Base-by-base conservation (phyloP, 257 asterid species). In the Scutellaria barbata region DNA sequence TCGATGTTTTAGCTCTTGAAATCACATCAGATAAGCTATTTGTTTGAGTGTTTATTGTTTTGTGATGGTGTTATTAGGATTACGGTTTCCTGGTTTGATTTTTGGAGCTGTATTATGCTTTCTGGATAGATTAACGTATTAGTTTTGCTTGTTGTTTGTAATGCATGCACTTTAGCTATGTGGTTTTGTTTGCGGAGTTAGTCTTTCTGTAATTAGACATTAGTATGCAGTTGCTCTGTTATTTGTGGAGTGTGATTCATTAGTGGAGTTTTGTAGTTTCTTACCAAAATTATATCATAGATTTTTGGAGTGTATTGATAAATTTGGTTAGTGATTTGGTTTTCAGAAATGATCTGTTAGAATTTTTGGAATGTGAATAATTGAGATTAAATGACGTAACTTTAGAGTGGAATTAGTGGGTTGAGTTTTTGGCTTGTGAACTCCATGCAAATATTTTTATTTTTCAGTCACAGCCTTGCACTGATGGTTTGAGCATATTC, bases 81-180 rank as follows among this genome's bases (percentile, higher is more conserved):
- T 30, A 30, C 35, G 35, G 35, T 30, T 30, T 30, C 35, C 4
- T 30, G 35, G 35, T 30, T 30, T 30, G 35, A 30, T 30, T 30
- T 30, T 30, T 30, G 35, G 35, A 30, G 35, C 35, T 30, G 35
- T 30, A 30, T 30, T 30, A 30, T 30, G 35, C 35, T 30, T 30
- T 30, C 35, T 30, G 25, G 5, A 1, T 30, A 25, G 30, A 3
- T 25, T 25, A 25, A 25, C 3, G 30, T 25, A 25, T 3, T 25
- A 1, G 30, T 25, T 25, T 25, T 25, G 30, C 3, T 1, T 25
- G 30, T 25, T 25, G 30, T 25, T 25, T 25, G 30, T 30, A 1
- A 30, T 22, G 25, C 41, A 18, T 69, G 55, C 11, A 40, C 52
- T 64, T 60, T 14, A 53, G 43, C 46, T 48, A 39, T 48, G 74